These are phyloP conservation scores for Achaetomium macrosporum DNA, from an alignment of 2,329 filamentous ascomycete genomes.

Conservation along the genomic window DNA sequence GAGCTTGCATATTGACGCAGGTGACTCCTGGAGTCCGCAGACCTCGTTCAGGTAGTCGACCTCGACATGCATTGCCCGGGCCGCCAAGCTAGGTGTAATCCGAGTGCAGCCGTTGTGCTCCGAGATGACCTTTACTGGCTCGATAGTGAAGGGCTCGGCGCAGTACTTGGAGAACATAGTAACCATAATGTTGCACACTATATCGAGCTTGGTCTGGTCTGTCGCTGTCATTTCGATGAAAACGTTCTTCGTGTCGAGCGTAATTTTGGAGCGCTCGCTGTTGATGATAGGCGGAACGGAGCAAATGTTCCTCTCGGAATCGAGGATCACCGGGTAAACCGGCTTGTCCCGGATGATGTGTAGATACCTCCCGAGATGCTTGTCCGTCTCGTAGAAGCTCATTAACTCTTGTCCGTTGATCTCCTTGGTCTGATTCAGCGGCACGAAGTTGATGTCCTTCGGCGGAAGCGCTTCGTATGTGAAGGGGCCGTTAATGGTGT, in stretches of 20 bases:
- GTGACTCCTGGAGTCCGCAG: conserved; percentile 72
- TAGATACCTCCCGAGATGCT: conserved; percentile 81
- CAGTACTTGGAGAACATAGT: conserved; percentile 97
- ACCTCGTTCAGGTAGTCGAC: conserved; percentile 92
- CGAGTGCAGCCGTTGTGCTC: conserved; percentile 82
- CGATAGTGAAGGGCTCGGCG: conserved; percentile 81
- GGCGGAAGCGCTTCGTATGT: conserved; percentile 89
- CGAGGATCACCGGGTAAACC: conserved; percentile 93
- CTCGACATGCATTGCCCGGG: conserved; percentile 72
- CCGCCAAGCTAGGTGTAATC: conserved; percentile 72
- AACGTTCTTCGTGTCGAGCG: conserved; percentile 81
- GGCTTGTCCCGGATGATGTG: conserved; percentile 92
- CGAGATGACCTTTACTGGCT: conserved; percentile 88
- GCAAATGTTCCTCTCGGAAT: conserved; percentile 79
- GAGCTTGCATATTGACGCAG: conserved; percentile 69
- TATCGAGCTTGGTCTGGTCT: conserved; percentile 91
- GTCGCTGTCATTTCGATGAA: conserved; percentile 97
- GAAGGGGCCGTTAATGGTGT: conserved; percentile 90
- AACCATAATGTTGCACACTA: conserved; percentile 91
- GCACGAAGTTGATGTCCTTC: conserved; percentile 85
- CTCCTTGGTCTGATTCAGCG: conserved; percentile 83
- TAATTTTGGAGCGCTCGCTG: conserved; percentile 94
- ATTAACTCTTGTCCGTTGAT: conserved; percentile 88
- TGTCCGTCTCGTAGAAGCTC: conserved; percentile 92
- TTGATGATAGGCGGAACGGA: conserved; percentile 98